Conservation (phyloP, 257 asterid genomes). For the Solanum acaule region DNA sequence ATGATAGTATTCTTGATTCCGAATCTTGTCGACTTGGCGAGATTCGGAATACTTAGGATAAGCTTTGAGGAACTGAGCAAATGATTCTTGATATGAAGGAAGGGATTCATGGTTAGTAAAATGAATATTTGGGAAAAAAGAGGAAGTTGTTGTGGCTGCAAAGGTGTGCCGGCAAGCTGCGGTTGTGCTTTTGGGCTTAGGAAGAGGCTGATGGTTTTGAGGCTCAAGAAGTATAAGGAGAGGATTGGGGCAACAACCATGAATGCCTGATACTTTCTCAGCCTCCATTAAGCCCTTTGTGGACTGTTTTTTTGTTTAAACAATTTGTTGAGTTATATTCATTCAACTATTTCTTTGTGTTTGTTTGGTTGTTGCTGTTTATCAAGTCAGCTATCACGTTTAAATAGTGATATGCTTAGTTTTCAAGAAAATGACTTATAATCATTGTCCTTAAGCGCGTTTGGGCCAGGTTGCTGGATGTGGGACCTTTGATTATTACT, state of each 20-base stretch:
- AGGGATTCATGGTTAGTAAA: slow-evolving; percentile 79
- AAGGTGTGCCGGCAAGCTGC: slow-evolving; percentile 51
- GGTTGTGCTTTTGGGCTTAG: slow-evolving; percentile 37
- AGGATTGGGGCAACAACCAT: slow-evolving; percentile 53
- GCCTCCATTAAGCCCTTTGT: slow-evolving; percentile 18
- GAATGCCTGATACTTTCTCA: slow-evolving; percentile 31
- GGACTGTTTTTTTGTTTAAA: neutral
- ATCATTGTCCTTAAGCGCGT: slow-evolving; percentile 3
- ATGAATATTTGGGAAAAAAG: slow-evolving; percentile 50
- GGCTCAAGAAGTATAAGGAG: slow-evolving; percentile 1
- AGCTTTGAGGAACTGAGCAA: slow-evolving; percentile 40
- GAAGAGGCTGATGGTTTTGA: slow-evolving; percentile 6
- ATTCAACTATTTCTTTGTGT: neutral
- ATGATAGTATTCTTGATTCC: slow-evolving; percentile 62
- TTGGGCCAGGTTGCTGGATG: slow-evolving; percentile 19
- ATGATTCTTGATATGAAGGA: slow-evolving; percentile 64
- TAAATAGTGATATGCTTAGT: slow-evolving; percentile 29
- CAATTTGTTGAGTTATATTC: neutral
- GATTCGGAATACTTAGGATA: slow-evolving; percentile 69
- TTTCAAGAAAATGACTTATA: slow-evolving; percentile 23
- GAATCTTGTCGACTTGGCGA: slow-evolving; percentile 43
- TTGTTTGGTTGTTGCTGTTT: slow-evolving; percentile 2
- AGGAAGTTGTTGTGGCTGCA: slow-evolving; percentile 36
- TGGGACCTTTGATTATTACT: slow-evolving; percentile 18
- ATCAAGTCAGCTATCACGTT: slow-evolving; percentile 1